Base-by-base conservation (phyloP, 1,284 basidiomycete genomes). In the Chondrostereum purpureum region DNA sequence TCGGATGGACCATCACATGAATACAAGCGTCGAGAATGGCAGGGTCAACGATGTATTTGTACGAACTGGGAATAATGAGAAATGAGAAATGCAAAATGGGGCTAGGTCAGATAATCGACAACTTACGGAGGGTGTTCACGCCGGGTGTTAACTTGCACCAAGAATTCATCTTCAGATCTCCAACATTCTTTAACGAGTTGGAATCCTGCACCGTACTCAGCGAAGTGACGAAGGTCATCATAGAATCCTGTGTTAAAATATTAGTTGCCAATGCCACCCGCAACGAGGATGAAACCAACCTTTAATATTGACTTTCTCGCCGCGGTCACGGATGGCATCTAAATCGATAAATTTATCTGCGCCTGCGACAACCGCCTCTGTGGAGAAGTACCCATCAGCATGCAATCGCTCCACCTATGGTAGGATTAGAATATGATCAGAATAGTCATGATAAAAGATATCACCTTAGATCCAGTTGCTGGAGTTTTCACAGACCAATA, bases 11-110 rank as follows among this genome's bases (percentile, higher is more conserved):
- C 11, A 55, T 41, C 5, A 58, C 50, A 45, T 68, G 67, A 8
- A 68, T 45, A 11, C 58, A 58, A 1, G 65, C 56, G 44, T 69
- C 66, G 11, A 68, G 52, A 18, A 72, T 60, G 2, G 66, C 68
- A 2, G 71, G 71, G 47, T 72, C 67, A 12, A 72, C 47, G 18
- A 60, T 43, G 40, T 66, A 69, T 3, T 54, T 44, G 0, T 51
- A 50, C 5, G 45, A 39, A 12, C 58, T 64, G 44, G n/a, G 34
- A 43, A 35, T 14, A 14, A 20, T 38, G 42, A 27, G 39, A 36
- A 45, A 21, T 50, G 18, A 42, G 16, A 12, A 45, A 39, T 50
- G n/a, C 34, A 51, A 55, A 42, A 39, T 17, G 44, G 20, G n/a
- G 54, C 36, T 36, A 45, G 51, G 4, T 24, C 35, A 17, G 34